Evolutionary conservation across 2,329 filamentous ascomycete genomes (phyloP), one percentile per base, ranked within the genome.

Genomic region (Phaeosphaeria sp.): DNA sequence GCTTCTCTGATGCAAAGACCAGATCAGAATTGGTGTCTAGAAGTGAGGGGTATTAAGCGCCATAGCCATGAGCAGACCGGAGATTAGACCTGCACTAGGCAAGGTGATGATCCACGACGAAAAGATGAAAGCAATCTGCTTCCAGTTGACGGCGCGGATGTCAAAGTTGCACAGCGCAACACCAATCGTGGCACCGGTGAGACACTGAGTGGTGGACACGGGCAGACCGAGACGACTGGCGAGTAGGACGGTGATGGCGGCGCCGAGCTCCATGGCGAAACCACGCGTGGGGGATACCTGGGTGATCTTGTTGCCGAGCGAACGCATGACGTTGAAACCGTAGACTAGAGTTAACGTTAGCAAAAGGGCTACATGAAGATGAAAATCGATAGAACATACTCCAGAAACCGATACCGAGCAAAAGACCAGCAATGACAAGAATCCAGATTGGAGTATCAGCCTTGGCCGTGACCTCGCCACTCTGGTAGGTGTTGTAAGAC

Each of bases 201-300:
- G 90, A 74, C 89, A 92, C 89, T 69, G 67, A 21, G 71, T 68
- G 2, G 72, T 92, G 0, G 89, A 91, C 18, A 92, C 89, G 30
- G 90, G 90, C 0, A 92, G 86, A 2, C 83, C 85, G 81, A 83
- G 90, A 71, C 90, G 89, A 0, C 88, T 90, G 81, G 90, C 90
- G 71, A 92, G 76, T 17, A 92, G 84, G 55, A 92, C 85, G 10
- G 90, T 92, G 66, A 92, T 86, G 65, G 90, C 89, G 44, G 90
- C 89, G 33, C 89, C 90, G 83, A 92, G 85, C 74, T 92, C 90
- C 89, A 92, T 92, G 52, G 88, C 90, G 64, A 80, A 90, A 44
- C 80, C 71, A 50, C 83, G 72, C 56, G 75, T 80, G 1, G 83
- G 83, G 1, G 82, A 85, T 72, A 90, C 87, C 76, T 90, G 89